Evolutionary conservation across 768 basidiomycete genomes (phyloP).

Genomic region (Cystofilobasidium bisporidii): DNA sequence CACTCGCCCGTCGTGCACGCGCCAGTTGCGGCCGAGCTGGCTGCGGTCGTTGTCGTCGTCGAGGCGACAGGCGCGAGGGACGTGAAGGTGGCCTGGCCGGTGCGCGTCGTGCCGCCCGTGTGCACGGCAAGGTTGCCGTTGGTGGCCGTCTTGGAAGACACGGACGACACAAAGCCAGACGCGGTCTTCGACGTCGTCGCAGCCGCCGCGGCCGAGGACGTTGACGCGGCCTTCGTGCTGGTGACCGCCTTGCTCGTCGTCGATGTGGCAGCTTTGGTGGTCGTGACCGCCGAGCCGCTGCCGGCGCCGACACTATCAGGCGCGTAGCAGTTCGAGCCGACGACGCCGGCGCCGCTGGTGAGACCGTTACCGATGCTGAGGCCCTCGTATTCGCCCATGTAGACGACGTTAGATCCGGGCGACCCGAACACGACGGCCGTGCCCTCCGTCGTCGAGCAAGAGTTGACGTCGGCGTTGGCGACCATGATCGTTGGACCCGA

Average conservation of each 20-base stretch:
- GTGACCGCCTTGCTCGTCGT: too few relatives aligned
- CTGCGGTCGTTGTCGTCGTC: neutral
- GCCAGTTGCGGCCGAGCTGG: neutral
- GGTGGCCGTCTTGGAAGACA: neutral
- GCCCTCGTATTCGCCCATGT: constrained; percentile 24
- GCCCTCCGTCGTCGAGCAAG: constrained; percentile 27
- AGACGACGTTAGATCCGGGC: constrained; percentile 19
- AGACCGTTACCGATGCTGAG: constrained; percentile 23
- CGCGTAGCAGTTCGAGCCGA: constrained; percentile 25
- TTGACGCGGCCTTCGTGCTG: too few relatives aligned
- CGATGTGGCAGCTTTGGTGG: neutral
- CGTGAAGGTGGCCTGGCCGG: neutral
- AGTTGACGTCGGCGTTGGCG: constrained; percentile 25
- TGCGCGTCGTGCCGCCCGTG: neutral
- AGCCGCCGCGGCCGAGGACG: neutral
- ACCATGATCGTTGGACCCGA: constrained; percentile 25
- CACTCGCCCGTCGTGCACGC: constrained; percentile 17
- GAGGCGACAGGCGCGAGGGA: neutral
- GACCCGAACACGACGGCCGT: constrained; percentile 22
- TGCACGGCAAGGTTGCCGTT: constrained; percentile 9
- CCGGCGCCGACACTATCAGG: constrained; percentile 25
- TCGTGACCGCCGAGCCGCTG: neutral
- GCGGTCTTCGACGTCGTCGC: neutral
- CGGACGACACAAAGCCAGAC: constrained; percentile 1
- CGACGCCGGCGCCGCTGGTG: constrained; percentile 18